A percentile compares a stretch with the other conserved stretches of the same genome.
phyloP scores from a whole-genome alignment of 2,329 filamentous ascomycete genomes.

The Fusarium fujikuroi region DNA sequence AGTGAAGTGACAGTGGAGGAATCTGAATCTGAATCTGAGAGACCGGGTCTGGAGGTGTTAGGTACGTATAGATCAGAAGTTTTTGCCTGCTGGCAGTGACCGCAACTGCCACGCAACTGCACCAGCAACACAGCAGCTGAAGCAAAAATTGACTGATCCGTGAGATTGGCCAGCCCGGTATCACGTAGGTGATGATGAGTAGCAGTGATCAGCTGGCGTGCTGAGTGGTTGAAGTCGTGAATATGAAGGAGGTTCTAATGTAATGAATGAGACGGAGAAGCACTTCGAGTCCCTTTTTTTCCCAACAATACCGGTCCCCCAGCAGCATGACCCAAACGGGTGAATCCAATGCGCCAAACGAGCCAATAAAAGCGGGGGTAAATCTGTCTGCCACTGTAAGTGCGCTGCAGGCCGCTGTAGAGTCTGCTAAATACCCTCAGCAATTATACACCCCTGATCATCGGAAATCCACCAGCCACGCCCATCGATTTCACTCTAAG shows the following conservation, averaged over 20 bases:
- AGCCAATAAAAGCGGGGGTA: conserved; percentile 28
- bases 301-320: conserved; percentile 38
- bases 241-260: conserved; percentile 37
- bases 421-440: conserved; percentile 5
- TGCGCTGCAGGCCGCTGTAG: conserved; percentile 26
- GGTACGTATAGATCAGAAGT: conserved; percentile 47
- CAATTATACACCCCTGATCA: conserved; percentile 24
- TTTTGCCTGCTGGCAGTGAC: conserved; percentile 39
- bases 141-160: conserved; percentile 14
- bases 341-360: conserved; percentile 39
- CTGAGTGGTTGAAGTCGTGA: conserved; percentile 25
- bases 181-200: conserved; percentile 18
- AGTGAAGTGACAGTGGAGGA: conserved; percentile 24
- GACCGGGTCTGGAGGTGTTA: conserved; percentile 3
- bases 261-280: conserved; percentile 44
- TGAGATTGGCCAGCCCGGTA: not conserved
- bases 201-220: conserved; percentile 28
- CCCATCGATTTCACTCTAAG: conserved; percentile 38
- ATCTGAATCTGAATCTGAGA: conserved; percentile 29
- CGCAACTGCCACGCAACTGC: conserved; percentile 36
- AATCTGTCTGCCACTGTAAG: conserved; percentile 21
- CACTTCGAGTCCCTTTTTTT: conserved; percentile 45
- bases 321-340: conserved; percentile 32
- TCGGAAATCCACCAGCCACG: conserved; percentile 34
- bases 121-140: conserved; percentile 26